Percentiles rank a stretch among this genome's conserved stretches.
Evolutionary conservation across 169 alveolate genomes (phyloP).

Genomic region (Perkinsus olseni): DNA sequence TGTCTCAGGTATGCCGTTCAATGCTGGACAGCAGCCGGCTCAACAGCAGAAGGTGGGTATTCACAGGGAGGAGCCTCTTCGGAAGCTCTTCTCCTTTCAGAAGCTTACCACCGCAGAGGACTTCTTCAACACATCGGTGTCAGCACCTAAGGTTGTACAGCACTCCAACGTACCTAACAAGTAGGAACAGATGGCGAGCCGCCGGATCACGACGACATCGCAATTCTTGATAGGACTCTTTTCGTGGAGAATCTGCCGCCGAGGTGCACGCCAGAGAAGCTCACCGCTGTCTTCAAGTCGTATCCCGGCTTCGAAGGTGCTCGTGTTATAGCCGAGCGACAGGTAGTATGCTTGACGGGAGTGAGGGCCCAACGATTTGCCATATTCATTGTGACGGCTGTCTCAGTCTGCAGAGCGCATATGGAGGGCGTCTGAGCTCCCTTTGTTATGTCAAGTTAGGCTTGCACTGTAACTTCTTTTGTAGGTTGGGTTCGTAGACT

Average conservation of each 20-base stretch:
- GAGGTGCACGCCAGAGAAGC: neutral
- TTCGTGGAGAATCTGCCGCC: neutral
- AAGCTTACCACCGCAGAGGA: neutral
- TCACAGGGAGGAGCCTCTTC: too few species aligned
- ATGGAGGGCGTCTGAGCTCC: too few species aligned
- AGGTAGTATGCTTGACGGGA: too few species aligned
- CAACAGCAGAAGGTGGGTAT: neutral
- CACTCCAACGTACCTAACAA: neutral
- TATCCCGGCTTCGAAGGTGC: neutral
- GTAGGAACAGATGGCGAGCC: neutral
- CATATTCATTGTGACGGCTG: too few species aligned
- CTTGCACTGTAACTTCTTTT: too few species aligned
- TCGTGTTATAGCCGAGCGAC: neutral
- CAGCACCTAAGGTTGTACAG: neutral
- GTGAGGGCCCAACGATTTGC: too few species aligned
- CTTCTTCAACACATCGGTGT: neutral
- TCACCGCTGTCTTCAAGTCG: neutral
- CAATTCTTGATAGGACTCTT: neutral
- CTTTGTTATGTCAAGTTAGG: too few species aligned
- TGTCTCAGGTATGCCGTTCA: neutral
- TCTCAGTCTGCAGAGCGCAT: too few species aligned
- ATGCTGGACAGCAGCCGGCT: neutral
- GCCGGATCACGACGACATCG: neutral
- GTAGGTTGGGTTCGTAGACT: neutral
- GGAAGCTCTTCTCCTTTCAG: neutral